Base-by-base conservation (phyloP, 176 grass and related monocot genomes). In the Themeda triandra region DNA sequence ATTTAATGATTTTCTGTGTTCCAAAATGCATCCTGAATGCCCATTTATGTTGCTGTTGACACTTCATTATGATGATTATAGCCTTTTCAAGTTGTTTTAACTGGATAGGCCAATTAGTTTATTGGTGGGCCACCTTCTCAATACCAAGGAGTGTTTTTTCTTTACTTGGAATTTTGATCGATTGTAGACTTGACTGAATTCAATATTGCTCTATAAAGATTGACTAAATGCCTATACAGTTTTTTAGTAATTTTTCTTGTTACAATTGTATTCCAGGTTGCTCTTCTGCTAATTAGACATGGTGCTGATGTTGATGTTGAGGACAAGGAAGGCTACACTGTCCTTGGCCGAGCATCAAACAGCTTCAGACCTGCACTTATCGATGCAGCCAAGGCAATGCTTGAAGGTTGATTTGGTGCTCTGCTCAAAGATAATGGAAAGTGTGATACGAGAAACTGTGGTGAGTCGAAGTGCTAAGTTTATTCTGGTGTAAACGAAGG, bases 281-380 rank as follows among this genome's bases (percentile, higher is more conserved):
- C 96, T 62, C 64, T 96, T 76, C 75, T 99, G 78, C 59, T 99
- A 17, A 74, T 99, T 69, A 91, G 96, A 46, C 93, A 99, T 82
- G 91, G 91, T 64, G 96, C 96, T 56, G 81, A 94, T 88, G 93
- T 94, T 39, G 96, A 96, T 33, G 54, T 89, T 73, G 91, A 96
- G 79, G 93, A 96, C 71, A 92, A 91, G 77, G 96, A 99, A 84
- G 96, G 96, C 36, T 99, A 92, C 33, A 94, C 96, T 49, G 96
- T 86, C 4, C 86, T 99, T 59, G 96, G 93, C 25, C 83, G 87
- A 83, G 96, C 93, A 42, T 94, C 93, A 8, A 63, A 79, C 40
- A 80, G 82, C 58, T 87, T 96, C 39, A 94, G 96, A 71, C 83
- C 88, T 78, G 69, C 84, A 11, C 85, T 99, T 18, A 82, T 96